Base-by-base conservation (phyloP, 1,284 basidiomycete species). In the Mycosarcoma mackinlayi region DNA sequence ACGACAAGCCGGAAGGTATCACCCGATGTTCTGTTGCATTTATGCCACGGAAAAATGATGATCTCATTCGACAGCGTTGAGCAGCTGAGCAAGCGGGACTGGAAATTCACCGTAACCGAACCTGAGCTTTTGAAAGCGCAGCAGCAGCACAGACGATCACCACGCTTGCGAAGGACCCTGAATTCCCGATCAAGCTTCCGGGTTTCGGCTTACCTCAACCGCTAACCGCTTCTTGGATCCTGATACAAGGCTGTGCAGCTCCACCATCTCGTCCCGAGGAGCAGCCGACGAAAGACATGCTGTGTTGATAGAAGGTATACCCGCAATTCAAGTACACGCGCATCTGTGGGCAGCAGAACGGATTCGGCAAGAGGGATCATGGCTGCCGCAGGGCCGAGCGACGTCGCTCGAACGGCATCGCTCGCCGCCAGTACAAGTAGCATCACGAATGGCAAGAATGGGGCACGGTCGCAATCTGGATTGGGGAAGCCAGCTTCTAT, bases 91-190 rank as follows among this genome's bases (percentile, higher is more conserved):
- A 3, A 31, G 19, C 19, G 16, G 3, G 19, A 39, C 18, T 6
- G 18, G 37, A 39, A n/a, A 39, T 39, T 39, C 16, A 5, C 9
- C 11, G 39, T 27, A 30, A 27, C 25, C 25, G 27, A 28, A n/a
- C 8, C 25, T 23, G 9, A 18, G 31, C 14, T 18, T 28, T 16
- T 30, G 7, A 23, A 33, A 19, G 13, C 28, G 24, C 57, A 52
- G 24, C 37, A n/a, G n/a, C n/a, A n/a, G n/a, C n/a, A n/a, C n/a
- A 48, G 57, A 59, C 63, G 63, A 66, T 66, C 57, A 52, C 52
- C 46, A 21, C 5, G n/a, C n/a, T n/a, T 13, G 11, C 28, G 27
- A 28, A 58, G 52, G 63, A 60, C 57, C 52, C 63, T 60, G 41
- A 48, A 64, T 30, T 39, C 14, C 30, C 33, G 33, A 37, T 30